Evolutionary conservation across 192 early-diverging fungal genomes (phyloP).

Genomic region (Umbelopsis vinacea): DNA sequence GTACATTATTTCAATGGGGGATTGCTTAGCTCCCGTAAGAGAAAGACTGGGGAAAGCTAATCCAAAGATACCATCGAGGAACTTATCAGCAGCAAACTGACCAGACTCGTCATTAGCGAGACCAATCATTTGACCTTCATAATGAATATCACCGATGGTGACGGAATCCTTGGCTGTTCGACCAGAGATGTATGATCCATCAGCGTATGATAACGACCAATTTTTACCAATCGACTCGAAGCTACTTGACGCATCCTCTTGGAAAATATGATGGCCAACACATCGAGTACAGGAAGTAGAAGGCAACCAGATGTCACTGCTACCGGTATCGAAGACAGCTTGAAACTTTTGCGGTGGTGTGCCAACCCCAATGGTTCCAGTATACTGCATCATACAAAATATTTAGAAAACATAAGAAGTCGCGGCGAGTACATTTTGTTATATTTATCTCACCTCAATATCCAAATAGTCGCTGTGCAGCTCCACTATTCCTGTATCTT

Average conservation of each 20-base stretch:
- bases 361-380: constrained; percentile 64
- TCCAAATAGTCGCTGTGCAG: constrained; percentile 11
- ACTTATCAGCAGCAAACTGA: constrained; percentile 57
- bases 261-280: constrained; percentile 33
- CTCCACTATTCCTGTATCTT: neutral
- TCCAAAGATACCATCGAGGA: constrained; percentile 71
- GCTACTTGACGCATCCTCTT: constrained; percentile 31
- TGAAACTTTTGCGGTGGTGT: constrained; percentile 69
- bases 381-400: constrained; percentile 34
- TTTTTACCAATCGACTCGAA: constrained; percentile 27
- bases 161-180: constrained; percentile 51
- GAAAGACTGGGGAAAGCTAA: constrained; percentile 56
- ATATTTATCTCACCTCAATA: constrained; percentile 30
- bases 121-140: constrained; percentile 64
- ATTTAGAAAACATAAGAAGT: neutral
- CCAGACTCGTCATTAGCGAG: constrained; percentile 61
- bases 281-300: constrained; percentile 34
- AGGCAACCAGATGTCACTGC: constrained; percentile 70
- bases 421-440: neutral
- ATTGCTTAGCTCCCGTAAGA: constrained; percentile 12
- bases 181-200: constrained; percentile 48
- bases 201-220: constrained; percentile 50
- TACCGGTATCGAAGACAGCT: constrained; percentile 76
- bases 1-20: constrained; percentile 30
- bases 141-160: constrained; percentile 55